phyloP scores from a whole-genome alignment of 176 grass and related monocot genomes.

The Dactylis glomerata region DNA sequence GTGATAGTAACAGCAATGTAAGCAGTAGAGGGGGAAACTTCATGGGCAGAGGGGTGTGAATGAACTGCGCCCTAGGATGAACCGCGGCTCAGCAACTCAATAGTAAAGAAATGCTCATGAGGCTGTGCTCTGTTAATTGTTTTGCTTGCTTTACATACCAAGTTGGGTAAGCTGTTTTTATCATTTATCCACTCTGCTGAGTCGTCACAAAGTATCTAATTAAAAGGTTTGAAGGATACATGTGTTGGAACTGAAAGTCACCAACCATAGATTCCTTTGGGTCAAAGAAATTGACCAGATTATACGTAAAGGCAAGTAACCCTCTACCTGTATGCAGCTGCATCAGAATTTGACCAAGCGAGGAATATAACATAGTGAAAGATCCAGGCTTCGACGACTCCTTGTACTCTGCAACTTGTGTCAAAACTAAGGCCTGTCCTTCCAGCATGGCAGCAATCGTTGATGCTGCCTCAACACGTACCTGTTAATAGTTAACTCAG shows the following conservation, averaged over 20 bases:
- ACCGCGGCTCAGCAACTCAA: conserved; percentile 1
- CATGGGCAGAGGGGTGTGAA: neutral
- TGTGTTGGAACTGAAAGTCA: neutral
- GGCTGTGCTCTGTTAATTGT: neutral
- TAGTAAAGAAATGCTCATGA: neutral
- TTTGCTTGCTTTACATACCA: neutral
- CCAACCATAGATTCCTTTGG: neutral
- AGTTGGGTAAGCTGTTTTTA: neutral
- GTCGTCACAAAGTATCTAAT: too few species aligned
- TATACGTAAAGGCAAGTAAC: conserved; percentile 1
- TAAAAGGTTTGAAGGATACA: neutral
- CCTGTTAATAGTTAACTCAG: conserved; percentile 36
- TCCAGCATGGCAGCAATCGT: conserved; percentile 81
- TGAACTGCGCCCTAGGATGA: neutral
- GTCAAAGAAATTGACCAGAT: conserved; percentile 5
- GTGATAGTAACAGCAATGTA: neutral
- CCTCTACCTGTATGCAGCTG: conserved; percentile 83
- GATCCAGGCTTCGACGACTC: conserved; percentile 73
- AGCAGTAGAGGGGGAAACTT: neutral
- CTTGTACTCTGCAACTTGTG: conserved; percentile 94
- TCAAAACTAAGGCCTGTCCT: conserved; percentile 68
- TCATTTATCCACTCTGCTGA: neutral
- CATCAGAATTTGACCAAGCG: conserved; percentile 90
- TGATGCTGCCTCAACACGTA: conserved; percentile 72
- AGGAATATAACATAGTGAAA: conserved; percentile 87